A percentile compares a stretch with the other conserved stretches of the same genome.
Evolutionary conservation across 768 basidiomycete genomes (phyloP).

Genomic region (Inosperma sp.): DNA sequence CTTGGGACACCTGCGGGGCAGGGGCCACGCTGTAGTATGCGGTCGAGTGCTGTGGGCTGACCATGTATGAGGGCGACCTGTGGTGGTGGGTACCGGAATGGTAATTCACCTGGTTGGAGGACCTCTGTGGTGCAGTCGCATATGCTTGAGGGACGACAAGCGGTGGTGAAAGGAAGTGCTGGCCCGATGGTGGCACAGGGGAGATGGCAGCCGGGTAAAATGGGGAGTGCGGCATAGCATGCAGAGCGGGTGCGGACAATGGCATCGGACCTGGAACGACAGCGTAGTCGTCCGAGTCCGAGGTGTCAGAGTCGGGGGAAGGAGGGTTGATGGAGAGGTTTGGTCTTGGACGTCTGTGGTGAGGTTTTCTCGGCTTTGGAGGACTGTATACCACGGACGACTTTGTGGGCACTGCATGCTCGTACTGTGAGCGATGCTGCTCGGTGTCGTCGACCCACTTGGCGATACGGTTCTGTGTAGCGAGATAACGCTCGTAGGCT

Average conservation of each 20-base stretch:
- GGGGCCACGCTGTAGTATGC: conserved; percentile 17
- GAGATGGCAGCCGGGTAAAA: conserved; percentile 14
- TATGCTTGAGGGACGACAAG: conserved; percentile 20
- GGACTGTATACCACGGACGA: conserved; percentile 13
- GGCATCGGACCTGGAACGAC: conserved; percentile 27
- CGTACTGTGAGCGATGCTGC: conserved; percentile 31
- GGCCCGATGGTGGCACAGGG: conserved; percentile 16
- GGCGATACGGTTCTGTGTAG: conserved; percentile 44
- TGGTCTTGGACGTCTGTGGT: conserved; percentile 6
- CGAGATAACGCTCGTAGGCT: conserved; percentile 45
- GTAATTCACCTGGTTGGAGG: conserved; percentile 1
- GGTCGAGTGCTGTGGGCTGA: conserved; percentile 16
- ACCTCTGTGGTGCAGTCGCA: conserved; percentile 11
- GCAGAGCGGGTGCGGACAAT: conserved; percentile 14
- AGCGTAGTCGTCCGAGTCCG: conserved; percentile 22
- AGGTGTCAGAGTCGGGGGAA: conserved; percentile 20
- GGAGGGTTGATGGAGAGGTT: conserved; percentile 17
- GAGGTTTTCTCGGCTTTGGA: conserved; percentile 10
- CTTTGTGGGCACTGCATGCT: conserved; percentile 19
- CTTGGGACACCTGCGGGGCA: conserved; percentile 23
- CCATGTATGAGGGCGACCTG: conserved; percentile 15
- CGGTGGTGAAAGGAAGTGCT: conserved; percentile 19
- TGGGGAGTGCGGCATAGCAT: conserved; percentile 20
- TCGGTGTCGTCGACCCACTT: conserved; percentile 51
- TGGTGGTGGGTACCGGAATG: conserved; percentile 14